Base-by-base conservation (phyloP, 495 filamentous ascomycete species). In the Hyaloscypha hepaticicola region DNA sequence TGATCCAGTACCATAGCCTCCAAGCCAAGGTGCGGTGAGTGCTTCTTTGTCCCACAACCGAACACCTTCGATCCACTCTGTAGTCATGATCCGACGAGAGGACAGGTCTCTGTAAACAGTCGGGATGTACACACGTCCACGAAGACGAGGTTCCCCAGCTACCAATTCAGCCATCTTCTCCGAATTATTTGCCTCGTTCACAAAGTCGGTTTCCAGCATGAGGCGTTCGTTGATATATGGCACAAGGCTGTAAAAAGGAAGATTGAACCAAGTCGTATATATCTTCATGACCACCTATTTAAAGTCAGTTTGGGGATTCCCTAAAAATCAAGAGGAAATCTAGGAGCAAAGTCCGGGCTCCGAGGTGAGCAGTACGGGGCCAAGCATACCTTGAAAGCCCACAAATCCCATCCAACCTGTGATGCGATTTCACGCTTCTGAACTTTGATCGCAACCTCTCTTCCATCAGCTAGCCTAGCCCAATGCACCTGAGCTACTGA, bases 401-500 rank as follows among this genome's bases (percentile, higher is more conserved):
- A 96, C 59, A 99, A 70, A 80, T 99, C 94, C 92, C 91, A 95
- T 2, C 86, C 85, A 33, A 97, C 87, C 77, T 99, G 95, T 70
- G 87, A 84, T 19, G 81, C 86, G 66, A 99, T 97, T 79, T 97
- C 96, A 27, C 86, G 85, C 77, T 99, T 99, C 82, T 99, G 95
- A 27, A 99, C 87, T 79, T 99, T 99, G 68, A 99, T 83, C 0
- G 95, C 95, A 22, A 97, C 90, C 80, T 96, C 91, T 48, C 89
- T 82, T 0, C 94, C 94, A 77, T 96, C 92, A 8, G 81, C 73
- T 60, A 99, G 69, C 58, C 90, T 77, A 28, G 95, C 94, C 91
- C 93, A 96, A 72, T 99, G 95, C 0, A 99, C 95, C 77, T 99
- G 95, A 14, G 95, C 95, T 0, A 99, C 93, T 71, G 89, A 93